Evolutionary conservation across 805 yeast genomes (phyloP), one percentile per base, ranked within the genome.

Genomic region (Lipomyces spencermartinsiae): DNA sequence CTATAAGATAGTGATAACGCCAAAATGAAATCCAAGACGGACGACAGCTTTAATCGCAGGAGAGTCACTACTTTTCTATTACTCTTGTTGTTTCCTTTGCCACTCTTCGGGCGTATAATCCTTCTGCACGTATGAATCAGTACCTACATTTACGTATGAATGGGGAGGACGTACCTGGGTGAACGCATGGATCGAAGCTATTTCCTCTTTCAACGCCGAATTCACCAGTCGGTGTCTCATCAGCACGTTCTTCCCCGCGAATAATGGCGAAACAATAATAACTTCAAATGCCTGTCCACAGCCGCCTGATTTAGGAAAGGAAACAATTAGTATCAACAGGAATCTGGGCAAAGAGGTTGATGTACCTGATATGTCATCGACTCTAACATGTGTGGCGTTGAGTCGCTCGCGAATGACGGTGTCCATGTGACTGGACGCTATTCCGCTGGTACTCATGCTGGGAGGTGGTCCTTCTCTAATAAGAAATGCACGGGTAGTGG

Each of bases 261-360:
- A 95, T 29, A 82, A 76, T 58, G 86, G 88, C 79, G 83, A 81
- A 9, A 95, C 97, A 34, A 96, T 93, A 6, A 91, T 85, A 43
- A 93, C 97, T 51, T 96, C 97, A 79, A 93, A 94, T 1, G 98
- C 97, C 78, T 94, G 97, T 4, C 99, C 99, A 80, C 99, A 95
- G 0, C 99, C 99, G 16, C 97, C 97, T 57, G 55, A 10, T 25
- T 25, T 25, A 25, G 51, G 63, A 22, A 58, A 31, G 54, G 43
- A 53, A 6, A 43, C 2, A 37, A 16, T 54, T 33, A 39, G 58
- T 7, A 37, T 22, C 19, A 43, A 43, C 22, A 16, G 58, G 10
- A 55, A 12, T 12, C 33, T 14, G 43, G 4, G 12, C 43, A 37
- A 16, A 37, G 43, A 43, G 22, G 9, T 6, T 43, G 49, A 43